A percentile compares a stretch with the other conserved stretches of the same genome.
These are phyloP conservation scores for Penicillium sp. DNA, from an alignment of 2,329 filamentous ascomycete species.

Conservation along the genomic window DNA sequence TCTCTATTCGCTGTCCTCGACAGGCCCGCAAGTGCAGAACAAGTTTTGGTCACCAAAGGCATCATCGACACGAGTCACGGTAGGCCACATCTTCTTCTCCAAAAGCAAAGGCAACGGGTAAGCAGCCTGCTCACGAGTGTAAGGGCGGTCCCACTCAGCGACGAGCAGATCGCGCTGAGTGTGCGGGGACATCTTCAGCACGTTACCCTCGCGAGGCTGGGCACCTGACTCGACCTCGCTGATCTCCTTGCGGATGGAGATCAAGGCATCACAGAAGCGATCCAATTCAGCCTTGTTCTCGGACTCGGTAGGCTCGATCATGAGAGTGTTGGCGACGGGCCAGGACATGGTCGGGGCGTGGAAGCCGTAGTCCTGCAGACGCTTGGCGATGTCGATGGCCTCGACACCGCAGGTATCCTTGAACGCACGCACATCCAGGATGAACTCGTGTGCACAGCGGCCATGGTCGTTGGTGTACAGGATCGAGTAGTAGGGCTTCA, in stretches of 20 bases:
- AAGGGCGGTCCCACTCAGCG: constrained; percentile 77
- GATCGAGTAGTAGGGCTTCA: constrained; percentile 82
- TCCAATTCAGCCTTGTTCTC: constrained; percentile 91
- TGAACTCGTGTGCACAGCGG: constrained; percentile 95
- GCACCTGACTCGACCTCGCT: constrained; percentile 75
- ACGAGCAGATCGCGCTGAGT: constrained; percentile 74
- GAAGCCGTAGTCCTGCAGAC: constrained; percentile 95
- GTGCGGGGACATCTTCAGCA: constrained; percentile 87
- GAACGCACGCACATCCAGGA: constrained; percentile 83
- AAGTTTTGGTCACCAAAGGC: constrained; percentile 89
- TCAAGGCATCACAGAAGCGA: constrained; percentile 85
- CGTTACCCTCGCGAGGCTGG: constrained; percentile 71
- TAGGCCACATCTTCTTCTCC: constrained; percentile 98
- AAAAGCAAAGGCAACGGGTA: constrained; percentile 78
- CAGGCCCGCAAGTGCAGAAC: constrained; percentile 90
- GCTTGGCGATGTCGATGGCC: constrained; percentile 93
- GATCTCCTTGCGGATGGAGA: constrained; percentile 84
- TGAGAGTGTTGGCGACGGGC: constrained; percentile 91
- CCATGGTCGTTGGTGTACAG: constrained; percentile 89
- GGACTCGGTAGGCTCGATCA: constrained; percentile 96
- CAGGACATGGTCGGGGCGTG: constrained; percentile 96
- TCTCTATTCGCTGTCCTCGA: constrained; percentile 55
- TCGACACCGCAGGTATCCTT: constrained; percentile 79
- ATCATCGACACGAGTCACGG: constrained; percentile 81
- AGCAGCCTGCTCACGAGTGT: constrained; percentile 76